phyloP scores from a whole-genome alignment of 2,329 filamentous ascomycete genomes.

The Beauveria scarabaeidicola region DNA sequence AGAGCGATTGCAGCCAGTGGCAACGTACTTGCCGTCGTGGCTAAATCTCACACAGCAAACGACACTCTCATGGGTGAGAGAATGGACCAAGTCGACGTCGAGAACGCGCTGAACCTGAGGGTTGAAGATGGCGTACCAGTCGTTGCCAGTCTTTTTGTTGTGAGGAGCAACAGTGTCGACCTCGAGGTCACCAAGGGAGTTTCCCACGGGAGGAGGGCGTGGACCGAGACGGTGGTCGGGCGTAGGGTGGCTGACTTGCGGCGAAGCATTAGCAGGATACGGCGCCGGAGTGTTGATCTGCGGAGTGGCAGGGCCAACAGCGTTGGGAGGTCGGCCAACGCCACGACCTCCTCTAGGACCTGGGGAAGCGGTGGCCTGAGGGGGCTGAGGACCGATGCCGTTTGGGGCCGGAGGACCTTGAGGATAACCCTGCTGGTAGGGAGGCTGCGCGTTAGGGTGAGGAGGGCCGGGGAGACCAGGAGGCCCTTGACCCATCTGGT shows the following conservation, averaged over 20 bases:
- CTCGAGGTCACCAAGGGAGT: constrained; percentile 75
- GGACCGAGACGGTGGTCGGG: constrained; percentile 55
- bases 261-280: constrained; percentile 76
- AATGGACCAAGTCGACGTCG: constrained; percentile 91
- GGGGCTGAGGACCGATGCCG: constrained; percentile 74
- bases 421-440: constrained; percentile 62
- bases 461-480: constrained; percentile 53
- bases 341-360: constrained; percentile 73
- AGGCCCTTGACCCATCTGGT: constrained; percentile 64
- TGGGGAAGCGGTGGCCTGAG: constrained; percentile 77
- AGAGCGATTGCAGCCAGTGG: constrained; percentile 95
- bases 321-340: constrained; percentile 55
- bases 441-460: constrained; percentile 58
- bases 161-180: constrained; percentile 75
- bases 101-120: constrained; percentile 79
- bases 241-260: constrained; percentile 80
- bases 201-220: constrained; percentile 42
- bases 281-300: constrained; percentile 84
- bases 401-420: constrained; percentile 47
- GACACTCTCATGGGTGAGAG: constrained; percentile 86
- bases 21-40: constrained; percentile 88
- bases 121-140: constrained; percentile 98
- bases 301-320: constrained; percentile 69
- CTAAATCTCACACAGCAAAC: constrained; percentile 98
- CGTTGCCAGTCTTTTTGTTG: constrained; percentile 78